Percentiles rank a stretch among this genome's conserved stretches.
Evolutionary conservation across 768 basidiomycete genomes (phyloP).

Genomic region (Mycena albidolilacea): DNA sequence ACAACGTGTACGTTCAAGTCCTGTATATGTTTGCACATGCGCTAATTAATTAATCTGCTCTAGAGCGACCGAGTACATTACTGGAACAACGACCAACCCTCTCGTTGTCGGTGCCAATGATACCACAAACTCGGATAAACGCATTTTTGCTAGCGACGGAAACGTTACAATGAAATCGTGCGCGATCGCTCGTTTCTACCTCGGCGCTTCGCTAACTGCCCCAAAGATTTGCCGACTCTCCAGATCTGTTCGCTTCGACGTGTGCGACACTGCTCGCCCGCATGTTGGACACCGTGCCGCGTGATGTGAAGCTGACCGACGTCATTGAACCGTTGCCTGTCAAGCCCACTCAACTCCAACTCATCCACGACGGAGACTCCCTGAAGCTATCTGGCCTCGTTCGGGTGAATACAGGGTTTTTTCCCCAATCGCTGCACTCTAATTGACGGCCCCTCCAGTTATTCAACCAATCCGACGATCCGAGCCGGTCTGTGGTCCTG

Average conservation of each 20-base stretch:
- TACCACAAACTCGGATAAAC: conserved; percentile 4
- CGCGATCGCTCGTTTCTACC: background rate
- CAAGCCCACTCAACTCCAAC: background rate
- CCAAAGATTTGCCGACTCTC: conserved; percentile 8
- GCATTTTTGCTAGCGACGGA: conserved; percentile 3
- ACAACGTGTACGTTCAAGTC: conserved; percentile 9
- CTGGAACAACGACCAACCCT: conserved; percentile 6
- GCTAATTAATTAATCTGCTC: background rate
- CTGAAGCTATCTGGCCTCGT: background rate
- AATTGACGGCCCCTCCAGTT: background rate
- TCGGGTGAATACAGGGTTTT: background rate
- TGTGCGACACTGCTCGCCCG: conserved; percentile 18
- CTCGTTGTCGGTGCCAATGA: conserved; percentile 17
- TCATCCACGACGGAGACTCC: background rate
- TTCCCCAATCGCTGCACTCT: background rate
- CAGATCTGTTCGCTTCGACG: conserved; percentile 7
- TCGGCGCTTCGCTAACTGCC: too few relatives aligned
- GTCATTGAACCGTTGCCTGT: conserved; percentile 13
- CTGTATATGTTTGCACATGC: background rate
- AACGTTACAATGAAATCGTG: conserved; percentile 25
- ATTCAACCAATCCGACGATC: background rate
- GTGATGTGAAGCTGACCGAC: conserved; percentile 15
- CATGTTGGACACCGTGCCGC: conserved; percentile 24
- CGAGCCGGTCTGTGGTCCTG: background rate
- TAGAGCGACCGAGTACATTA: conserved; percentile 26